Conservation (phyloP, 202 grass and related monocot genomes). For the Musa balbisiana region DNA sequence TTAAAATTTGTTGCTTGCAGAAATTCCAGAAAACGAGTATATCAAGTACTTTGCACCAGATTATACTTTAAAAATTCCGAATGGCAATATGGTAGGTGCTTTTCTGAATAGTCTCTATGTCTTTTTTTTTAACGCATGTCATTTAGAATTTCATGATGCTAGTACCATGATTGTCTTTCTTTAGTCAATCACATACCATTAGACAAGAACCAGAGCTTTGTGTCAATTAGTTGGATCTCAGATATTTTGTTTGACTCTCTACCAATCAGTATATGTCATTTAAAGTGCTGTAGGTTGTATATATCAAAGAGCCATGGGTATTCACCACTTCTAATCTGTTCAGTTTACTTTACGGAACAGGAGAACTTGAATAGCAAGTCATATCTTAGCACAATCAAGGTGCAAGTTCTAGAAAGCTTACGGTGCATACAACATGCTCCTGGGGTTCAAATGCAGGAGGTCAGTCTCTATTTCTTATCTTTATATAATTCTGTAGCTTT, state of each 20-base stretch:
- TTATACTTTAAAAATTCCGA: slow-evolving; percentile 73
- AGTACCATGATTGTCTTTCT: not conserved
- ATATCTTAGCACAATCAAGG: slow-evolving; percentile 87
- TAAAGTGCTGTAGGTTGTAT: not conserved
- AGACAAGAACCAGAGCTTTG: not conserved
- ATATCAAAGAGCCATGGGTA: not conserved
- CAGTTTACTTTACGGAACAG: slow-evolving; percentile 40
- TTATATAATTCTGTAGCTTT: not conserved
- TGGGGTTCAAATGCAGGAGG: slow-evolving; percentile 99
- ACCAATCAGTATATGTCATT: not conserved
- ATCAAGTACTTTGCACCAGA: slow-evolving; percentile 85
- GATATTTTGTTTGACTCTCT: not conserved
- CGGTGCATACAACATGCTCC: slow-evolving; percentile 91
- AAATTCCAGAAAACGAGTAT: slow-evolving; percentile 93
- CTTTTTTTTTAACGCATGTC: not conserved
- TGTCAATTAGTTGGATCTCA: not conserved
- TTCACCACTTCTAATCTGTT: slow-evolving; percentile 10
- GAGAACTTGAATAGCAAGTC: slow-evolving; percentile 93
- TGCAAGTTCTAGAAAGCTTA: slow-evolving; percentile 92
- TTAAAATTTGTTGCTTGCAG: slow-evolving; percentile 44
- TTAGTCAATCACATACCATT: not conserved
- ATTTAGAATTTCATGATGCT: not conserved
- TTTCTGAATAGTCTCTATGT: slow-evolving; percentile 16
- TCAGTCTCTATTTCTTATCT: slow-evolving; percentile 13
- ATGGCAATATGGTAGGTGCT: slow-evolving; percentile 62